Percentiles rank a stretch among this genome's conserved stretches.
These are phyloP conservation scores for Plasmodium blacklocki DNA, from an alignment of 169 alveolate genomes.

Conservation along the genomic window DNA sequence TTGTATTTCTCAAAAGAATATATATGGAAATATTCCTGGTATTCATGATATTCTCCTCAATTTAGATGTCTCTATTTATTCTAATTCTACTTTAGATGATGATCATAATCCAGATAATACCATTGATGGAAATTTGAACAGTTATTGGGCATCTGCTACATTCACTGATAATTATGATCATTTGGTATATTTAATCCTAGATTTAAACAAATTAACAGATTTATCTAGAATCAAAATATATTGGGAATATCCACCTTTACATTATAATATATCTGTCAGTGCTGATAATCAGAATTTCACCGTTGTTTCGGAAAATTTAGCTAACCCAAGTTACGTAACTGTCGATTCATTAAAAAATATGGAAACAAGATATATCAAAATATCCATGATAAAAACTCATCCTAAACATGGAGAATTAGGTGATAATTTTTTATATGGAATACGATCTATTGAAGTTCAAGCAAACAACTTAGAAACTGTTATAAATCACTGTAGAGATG, in stretches of 20 bases:
- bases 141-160: constrained; percentile 92
- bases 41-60: constrained; percentile 83
- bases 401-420: constrained; percentile 87
- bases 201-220: constrained; percentile 83
- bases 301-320: constrained; percentile 81
- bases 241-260: constrained; percentile 93
- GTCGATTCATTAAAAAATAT: constrained; percentile 84
- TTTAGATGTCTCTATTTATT: constrained; percentile 75
- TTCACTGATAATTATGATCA: constrained; percentile 85
- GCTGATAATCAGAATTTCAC: constrained; percentile 84
- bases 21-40: constrained; percentile 86
- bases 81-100: constrained; percentile 79
- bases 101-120: constrained; percentile 85
- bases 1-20: constrained; percentile 88
- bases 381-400: constrained; percentile 91
- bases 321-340: constrained; percentile 85
- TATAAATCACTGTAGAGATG: constrained; percentile 89
- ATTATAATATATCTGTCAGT: constrained; percentile 88
- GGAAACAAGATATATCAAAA: constrained; percentile 84
- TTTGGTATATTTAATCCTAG: constrained; percentile 79
- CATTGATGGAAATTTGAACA: constrained; percentile 88
- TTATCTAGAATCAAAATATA: constrained; percentile 85
- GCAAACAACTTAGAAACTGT: constrained; percentile 89
- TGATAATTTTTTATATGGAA: constrained; percentile 89
- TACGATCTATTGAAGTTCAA: constrained; percentile 87